Base-by-base conservation (phyloP, 176 grass and related monocot genomes). In the Aegilops umbellulata region DNA sequence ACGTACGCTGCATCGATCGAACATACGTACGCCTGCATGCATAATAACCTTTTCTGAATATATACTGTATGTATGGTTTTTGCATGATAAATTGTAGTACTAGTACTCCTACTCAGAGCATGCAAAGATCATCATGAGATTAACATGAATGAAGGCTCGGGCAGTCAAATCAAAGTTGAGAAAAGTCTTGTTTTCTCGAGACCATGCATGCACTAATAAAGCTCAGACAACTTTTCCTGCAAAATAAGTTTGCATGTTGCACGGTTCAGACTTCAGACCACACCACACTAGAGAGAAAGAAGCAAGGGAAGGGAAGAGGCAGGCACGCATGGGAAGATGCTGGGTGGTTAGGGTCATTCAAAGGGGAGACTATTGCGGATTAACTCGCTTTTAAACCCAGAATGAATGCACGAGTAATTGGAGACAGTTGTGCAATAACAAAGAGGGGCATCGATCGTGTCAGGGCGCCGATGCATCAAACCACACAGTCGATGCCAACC, bases 351-450 rank as follows among this genome's bases (percentile, higher is more conserved):
- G 69, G 86, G 55, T 73, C 94, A 96, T 97, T 97, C 84, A 97
- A 97, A 94, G 82, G 85, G 71, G 84, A 76, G 76, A 94, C 92
- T 92, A 97, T 97, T 97, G 91, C 69, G 70, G 94, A 88, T 97
- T 94, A 94, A 97, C 88, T 94, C 74, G 89, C 90, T 89, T 87
- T 93, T 82, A 97, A 92, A 86, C 88, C 87, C 79, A 74, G 83
- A 86, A 94, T 97, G 93, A 97, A 97, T 94, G 94, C 89, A 78
- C 65, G 82, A 97, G 94, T 97, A 97, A 97, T 97, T 93, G 94
- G 89, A 87, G 92, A 94, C 92, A 92, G 94, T 84, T 92, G 92
- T 66, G 75, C 84, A 91, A 92, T 88, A 88, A 84, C 44, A 87
- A 62, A 68, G 76, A 68, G 64, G 88, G 63, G 66, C 55, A 36